Evolutionary conservation across 257 asterid genomes (phyloP).

Genomic region (Fraxinus quadrangulata): DNA sequence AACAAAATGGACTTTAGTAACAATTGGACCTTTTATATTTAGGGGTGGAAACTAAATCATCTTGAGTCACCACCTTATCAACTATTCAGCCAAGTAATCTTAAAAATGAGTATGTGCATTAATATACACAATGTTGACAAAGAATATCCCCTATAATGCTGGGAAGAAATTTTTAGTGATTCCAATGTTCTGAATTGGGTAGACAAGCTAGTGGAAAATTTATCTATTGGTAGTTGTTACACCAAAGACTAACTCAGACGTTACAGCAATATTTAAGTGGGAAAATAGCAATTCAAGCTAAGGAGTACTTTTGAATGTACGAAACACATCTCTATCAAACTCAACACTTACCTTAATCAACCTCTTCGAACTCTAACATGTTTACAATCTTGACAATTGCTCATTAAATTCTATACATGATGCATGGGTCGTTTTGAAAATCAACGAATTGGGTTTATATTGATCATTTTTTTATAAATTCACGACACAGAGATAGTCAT

Average conservation of each 20-base stretch:
- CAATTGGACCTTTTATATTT: not conserved
- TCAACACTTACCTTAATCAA: not conserved
- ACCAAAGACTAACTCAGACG: not conserved
- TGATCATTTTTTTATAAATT: not conserved
- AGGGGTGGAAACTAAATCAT: not conserved
- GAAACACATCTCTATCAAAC: not conserved
- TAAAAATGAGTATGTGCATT: not conserved
- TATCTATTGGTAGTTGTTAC: not conserved
- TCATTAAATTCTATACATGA: not conserved
- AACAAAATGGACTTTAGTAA: not conserved
- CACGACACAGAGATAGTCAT: slow-evolving; percentile 4
- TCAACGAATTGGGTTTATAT: not conserved
- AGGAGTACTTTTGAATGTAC: not conserved
- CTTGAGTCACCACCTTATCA: not conserved
- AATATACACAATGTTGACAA: not conserved
- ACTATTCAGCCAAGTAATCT: not conserved
- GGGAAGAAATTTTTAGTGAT: not conserved
- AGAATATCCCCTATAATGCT: not conserved
- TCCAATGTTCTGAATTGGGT: not conserved
- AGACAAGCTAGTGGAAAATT: not conserved
- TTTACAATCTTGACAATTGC: not conserved
- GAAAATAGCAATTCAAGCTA: not conserved
- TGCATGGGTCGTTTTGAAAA: not conserved
- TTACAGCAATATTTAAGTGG: not conserved
- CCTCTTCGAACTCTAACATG: not conserved